A percentile compares a stretch with the other conserved stretches of the same genome.
Conservation (phyloP, 805 yeast species). For the Torulaspora maleeae region DNA sequence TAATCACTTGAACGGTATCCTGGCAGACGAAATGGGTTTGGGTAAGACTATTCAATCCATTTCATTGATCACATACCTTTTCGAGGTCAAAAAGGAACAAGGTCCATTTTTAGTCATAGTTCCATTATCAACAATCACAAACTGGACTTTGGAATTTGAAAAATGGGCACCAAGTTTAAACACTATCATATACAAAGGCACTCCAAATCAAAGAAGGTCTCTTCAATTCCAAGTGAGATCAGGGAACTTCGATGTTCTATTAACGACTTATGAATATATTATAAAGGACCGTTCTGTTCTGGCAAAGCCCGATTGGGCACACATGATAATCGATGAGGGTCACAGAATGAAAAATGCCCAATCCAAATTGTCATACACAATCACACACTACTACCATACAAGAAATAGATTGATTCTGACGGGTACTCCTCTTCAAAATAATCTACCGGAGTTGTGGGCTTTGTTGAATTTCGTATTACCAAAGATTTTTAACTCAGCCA, state of each 20-base stretch:
- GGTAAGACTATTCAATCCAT: slow-evolving; percentile 93
- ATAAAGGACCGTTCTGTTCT: slow-evolving; percentile 71
- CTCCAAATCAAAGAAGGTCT: slow-evolving; percentile 64
- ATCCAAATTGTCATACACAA: slow-evolving; percentile 67
- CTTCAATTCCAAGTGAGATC: slow-evolving; percentile 58
- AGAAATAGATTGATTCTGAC: slow-evolving; percentile 75
- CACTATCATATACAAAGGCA: slow-evolving; percentile 71
- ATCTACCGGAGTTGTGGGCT: slow-evolving; percentile 83
- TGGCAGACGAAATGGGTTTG: slow-evolving; percentile 99
- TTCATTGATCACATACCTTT: slow-evolving; percentile 64
- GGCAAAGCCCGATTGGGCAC: slow-evolving; percentile 68
- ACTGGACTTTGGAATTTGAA: slow-evolving; percentile 82
- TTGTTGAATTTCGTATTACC: slow-evolving; percentile 76
- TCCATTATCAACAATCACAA: slow-evolving; percentile 77
- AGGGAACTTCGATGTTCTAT: slow-evolving; percentile 69
- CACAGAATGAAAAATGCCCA: slow-evolving; percentile 81
- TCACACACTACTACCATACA: slow-evolving; percentile 66
- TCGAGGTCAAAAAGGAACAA: slow-evolving; percentile 58
- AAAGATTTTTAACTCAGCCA: slow-evolving; percentile 77
- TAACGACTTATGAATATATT: slow-evolving; percentile 79
- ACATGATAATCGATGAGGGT: slow-evolving; percentile 89
- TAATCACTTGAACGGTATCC: slow-evolving; percentile 91
- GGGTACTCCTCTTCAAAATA: slow-evolving; percentile 85
- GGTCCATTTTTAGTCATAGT: slow-evolving; percentile 77
- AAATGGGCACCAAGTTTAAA: slow-evolving; percentile 83